Percentiles rank a stretch among this genome's conserved stretches.
Conservation (phyloP, 805 yeast genomes). For the Teunomyces stri region DNA sequence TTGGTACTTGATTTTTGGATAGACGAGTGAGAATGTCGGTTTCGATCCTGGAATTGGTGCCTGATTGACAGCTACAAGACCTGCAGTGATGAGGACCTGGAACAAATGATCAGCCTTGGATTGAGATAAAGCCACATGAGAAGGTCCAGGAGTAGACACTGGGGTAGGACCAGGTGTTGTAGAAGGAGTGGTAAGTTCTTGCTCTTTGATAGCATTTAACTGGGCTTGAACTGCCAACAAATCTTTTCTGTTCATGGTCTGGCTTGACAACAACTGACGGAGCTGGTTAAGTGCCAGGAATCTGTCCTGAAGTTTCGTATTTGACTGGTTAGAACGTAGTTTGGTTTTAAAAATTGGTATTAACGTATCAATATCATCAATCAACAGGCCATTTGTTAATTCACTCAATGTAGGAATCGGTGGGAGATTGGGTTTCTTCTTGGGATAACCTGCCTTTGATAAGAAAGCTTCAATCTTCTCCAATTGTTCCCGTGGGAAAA, state of each 20-base stretch:
- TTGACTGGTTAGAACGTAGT: constrained; percentile 29
- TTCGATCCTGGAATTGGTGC: constrained; percentile 38
- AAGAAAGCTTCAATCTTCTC: constrained; percentile 74
- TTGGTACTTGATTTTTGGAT: constrained; percentile 31
- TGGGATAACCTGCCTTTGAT: constrained; percentile 27
- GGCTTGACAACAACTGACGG: constrained; percentile 37
- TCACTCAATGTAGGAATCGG: constrained; percentile 7
- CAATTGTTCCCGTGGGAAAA: constrained; percentile 71
- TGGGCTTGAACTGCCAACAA: constrained; percentile 38
- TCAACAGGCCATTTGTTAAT: constrained; percentile 22
- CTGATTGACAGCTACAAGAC: constrained; percentile 40
- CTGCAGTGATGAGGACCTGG: constrained; percentile 31
- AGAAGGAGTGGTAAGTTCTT: constrained; percentile 15
- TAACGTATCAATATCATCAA: constrained; percentile 36
- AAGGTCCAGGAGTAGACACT: constrained; percentile 7
- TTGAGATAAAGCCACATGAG: background rate
- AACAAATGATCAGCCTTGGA: constrained; percentile 29
- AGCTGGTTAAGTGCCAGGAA: constrained; percentile 46
- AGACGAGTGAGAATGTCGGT: constrained; percentile 30
- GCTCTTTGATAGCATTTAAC: constrained; percentile 36
- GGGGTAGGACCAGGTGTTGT: constrained; percentile 12
- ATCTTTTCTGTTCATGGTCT: constrained; percentile 32
- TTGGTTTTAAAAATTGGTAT: constrained; percentile 44
- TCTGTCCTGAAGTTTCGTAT: constrained; percentile 42
- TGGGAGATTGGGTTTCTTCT: constrained; percentile 9